Evolutionary conservation across 805 yeast species (phyloP), one percentile per base, ranked within the genome.

Genomic region (Monosporozyma solicola): DNA sequence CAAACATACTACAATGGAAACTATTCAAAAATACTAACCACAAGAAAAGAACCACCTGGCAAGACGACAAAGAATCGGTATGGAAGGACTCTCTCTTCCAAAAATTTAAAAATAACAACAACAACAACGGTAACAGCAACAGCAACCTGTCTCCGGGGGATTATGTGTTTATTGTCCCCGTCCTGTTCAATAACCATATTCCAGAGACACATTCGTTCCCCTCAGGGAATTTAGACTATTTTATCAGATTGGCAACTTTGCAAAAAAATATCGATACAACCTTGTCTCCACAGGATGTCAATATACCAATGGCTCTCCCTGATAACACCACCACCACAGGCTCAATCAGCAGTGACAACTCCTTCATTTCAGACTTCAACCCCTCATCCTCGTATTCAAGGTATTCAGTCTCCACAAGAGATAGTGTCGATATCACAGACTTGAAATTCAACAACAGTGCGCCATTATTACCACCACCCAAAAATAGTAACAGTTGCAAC

Each of bases 161-260:
- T 58, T 86, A 86, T 61, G 77, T 85, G 2, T 86, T 84, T 60
- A 64, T 83, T 20, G 64, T 85, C 5, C 92, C 94, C 0, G 70
- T 82, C 0, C 66, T 80, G 5, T 76, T 84, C 51, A 85, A 88
- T 0, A 73, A 79, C 27, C 76, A 74, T 53, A 77, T 84, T 1
- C 87, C 92, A 0, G 87, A 54, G 46, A 48, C 59, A 3, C 72
- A 50, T 41, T 73, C 52, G 53, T 66, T 49, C 62, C 79, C 58
- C 54, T 73, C 55, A 59, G 78, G 64, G 13, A 55, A 62, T 45
- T 62, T 65, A 24, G 58, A 56, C 47, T 60, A 64, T 50, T 51
- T 54, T 25, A 45, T 60, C 20, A 54, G 61, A 48, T 22, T 60
- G 25, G 63, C 57, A 3, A 48, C 53, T 3, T 15, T 32, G 15